phyloP scores from a whole-genome alignment of 78 protist genomes.

The Dictyostelium intermedium region DNA sequence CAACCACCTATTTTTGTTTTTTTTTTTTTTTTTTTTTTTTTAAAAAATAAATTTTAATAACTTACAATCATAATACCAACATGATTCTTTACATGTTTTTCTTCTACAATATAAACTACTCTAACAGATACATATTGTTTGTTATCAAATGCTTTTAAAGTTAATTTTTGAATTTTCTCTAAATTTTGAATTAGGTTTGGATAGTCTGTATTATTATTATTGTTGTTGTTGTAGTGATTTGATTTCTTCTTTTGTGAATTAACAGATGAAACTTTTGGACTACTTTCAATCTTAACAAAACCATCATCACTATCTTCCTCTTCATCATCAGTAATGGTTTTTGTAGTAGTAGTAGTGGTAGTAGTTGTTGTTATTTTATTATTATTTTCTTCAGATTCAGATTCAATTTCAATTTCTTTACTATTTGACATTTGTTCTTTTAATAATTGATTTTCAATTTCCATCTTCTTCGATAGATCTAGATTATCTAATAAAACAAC shows the following conservation, averaged over 20 bases:
- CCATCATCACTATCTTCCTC: not conserved
- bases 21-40: not conserved
- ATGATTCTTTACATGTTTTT: conserved; percentile 47
- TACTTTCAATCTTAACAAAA: not conserved
- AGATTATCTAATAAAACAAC: not conserved
- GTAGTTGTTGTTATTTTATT: not conserved
- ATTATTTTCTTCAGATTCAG: not conserved
- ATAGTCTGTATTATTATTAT: no score
- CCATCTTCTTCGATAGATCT: not conserved
- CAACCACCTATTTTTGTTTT: no score
- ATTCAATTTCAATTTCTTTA: not conserved
- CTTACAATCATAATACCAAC: conserved; percentile 65
- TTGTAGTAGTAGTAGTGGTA: not conserved
- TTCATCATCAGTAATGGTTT: not conserved
- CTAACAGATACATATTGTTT: conserved; percentile 38
- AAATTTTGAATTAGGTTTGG: not conserved
- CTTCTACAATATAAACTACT: conserved; percentile 56
- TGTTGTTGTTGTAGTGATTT: no score
- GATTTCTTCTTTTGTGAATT: not conserved
- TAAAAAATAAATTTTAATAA: not conserved
- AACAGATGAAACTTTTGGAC: not conserved
- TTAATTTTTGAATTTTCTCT: not conserved
- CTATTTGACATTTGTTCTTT: not conserved
- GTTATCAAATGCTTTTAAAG: not conserved
- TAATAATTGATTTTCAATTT: conserved; percentile 11